Evolutionary conservation across 139 green algal species (phyloP).

Genomic region (Yamagishiella unicocca): DNA sequence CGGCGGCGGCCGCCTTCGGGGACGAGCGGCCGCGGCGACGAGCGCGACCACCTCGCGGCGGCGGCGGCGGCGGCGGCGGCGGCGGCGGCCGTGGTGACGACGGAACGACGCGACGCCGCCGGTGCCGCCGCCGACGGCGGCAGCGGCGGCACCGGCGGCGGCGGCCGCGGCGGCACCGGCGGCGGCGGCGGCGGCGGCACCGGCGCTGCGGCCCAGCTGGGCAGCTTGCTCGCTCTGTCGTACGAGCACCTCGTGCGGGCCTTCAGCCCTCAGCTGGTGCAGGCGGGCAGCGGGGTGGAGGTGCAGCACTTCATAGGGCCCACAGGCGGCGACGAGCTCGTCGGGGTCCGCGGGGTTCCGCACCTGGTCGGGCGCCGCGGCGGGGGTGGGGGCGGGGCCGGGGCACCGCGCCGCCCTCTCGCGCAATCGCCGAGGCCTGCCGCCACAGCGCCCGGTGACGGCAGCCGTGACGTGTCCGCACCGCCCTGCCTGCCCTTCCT

Average conservation of each 20-base stretch:
- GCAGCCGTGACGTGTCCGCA: background rate
- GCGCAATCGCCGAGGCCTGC: background rate
- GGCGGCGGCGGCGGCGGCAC: background rate
- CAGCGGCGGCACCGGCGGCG: background rate
- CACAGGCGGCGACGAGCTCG: background rate
- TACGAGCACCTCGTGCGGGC: background rate
- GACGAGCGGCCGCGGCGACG: too few relatives aligned
- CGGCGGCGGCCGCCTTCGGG: background rate
- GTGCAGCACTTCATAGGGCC: background rate
- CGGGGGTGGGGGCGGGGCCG: background rate
- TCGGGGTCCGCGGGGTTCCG: background rate
- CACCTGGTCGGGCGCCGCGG: background rate
- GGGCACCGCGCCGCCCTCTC: too few relatives aligned
- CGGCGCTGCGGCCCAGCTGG: background rate
- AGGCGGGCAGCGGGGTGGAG: background rate
- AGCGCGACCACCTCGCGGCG: background rate
- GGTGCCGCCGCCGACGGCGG: background rate
- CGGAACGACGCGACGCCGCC: background rate
- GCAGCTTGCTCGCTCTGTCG: too few relatives aligned
- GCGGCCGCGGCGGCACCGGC: background rate
- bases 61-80: background rate
- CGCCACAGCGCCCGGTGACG: background rate
- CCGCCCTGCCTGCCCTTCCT: background rate
- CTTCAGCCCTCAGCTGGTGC: background rate
- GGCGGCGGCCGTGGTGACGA: background rate